Conservation (phyloP, 176 grass and related monocot species). For the Carex kokanica region DNA sequence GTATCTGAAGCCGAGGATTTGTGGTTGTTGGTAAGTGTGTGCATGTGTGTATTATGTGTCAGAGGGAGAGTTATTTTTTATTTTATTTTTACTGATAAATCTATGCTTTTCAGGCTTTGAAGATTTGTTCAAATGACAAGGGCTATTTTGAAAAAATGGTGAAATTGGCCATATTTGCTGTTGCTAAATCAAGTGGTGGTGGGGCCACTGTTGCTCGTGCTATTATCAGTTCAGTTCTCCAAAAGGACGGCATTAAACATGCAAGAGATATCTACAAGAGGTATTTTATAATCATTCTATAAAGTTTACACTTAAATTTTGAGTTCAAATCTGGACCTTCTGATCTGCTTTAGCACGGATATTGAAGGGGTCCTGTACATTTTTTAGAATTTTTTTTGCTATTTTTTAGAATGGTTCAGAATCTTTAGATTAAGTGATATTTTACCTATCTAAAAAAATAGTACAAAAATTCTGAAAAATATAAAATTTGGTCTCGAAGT, state of each 20-base stretch:
- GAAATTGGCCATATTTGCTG: slow-evolving; percentile 28
- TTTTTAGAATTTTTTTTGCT: no score
- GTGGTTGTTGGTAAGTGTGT: slow-evolving; percentile 66
- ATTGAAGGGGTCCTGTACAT: no score
- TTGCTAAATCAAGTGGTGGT: slow-evolving; percentile 36
- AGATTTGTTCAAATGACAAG: slow-evolving; percentile 66
- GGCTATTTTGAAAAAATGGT: slow-evolving; percentile 57
- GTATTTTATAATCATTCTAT: background rate
- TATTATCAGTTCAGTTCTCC: slow-evolving; percentile 56
- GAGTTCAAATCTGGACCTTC: no score
- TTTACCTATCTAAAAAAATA: no score
- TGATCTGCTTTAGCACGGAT: no score
- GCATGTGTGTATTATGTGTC: background rate
- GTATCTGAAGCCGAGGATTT: slow-evolving; percentile 55
- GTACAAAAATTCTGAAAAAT: no score
- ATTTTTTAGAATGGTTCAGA: no score
- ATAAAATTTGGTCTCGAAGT: no score
- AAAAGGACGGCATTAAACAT: background rate
- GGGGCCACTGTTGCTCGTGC: slow-evolving; percentile 54
- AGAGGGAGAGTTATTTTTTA: background rate
- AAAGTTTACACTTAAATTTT: background rate
- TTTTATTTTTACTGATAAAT: background rate
- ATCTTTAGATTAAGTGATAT: no score
- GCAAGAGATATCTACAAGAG: slow-evolving; percentile 11
- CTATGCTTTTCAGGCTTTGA: slow-evolving; percentile 53